Evolutionary conservation across 2,329 filamentous ascomycete species (phyloP), one percentile per base, ranked within the genome.

Genomic region (Hymenoscyphus albidus): DNA sequence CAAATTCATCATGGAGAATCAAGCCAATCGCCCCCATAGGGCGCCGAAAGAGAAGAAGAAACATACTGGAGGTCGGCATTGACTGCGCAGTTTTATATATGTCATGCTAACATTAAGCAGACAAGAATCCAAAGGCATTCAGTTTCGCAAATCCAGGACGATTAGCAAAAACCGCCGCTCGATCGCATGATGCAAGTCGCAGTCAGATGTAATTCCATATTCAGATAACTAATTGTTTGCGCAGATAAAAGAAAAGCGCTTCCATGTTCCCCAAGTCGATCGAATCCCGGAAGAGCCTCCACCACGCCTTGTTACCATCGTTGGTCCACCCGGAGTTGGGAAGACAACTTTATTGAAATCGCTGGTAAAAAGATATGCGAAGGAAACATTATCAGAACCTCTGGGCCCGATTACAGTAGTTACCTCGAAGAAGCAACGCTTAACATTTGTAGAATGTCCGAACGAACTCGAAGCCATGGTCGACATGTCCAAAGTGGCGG

Each of bases 371-470:
- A 85, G 95, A 76, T 98, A 98, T 80, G 92, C 95, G 57, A 99
- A 99, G 76, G 95, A 99, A 77, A 94, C 92, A 0, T 85, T 99
- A 51, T 89, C 92, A 38, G 88, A 94, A 39, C 95, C 95, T 0
- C 89, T 91, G 71, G 95, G 95, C 0, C 95, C 95, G 3, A 88
- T 99, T 66, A 99, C 96, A 1, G 90, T 99, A 59, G 93, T 99
- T 58, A 98, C 95, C 0, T 96, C 93, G 65, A 99, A 98, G 81
- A 91, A 94, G 74, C 89, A 97, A 76, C 88, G 95, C 44, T 84
- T 99, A 59, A 99, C 95, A 0, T 97, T 99, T 76, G 80, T 99
- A 74, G 95, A 99, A 85, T 97, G 92, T 74, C 93, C 96, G n/a
- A 94, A 98, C 75, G 93, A 95, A 72, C 85, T 99, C 62, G 93